Evolutionary conservation across 306 rosid genomes (phyloP).

Genomic region (Cucumis hystrix): DNA sequence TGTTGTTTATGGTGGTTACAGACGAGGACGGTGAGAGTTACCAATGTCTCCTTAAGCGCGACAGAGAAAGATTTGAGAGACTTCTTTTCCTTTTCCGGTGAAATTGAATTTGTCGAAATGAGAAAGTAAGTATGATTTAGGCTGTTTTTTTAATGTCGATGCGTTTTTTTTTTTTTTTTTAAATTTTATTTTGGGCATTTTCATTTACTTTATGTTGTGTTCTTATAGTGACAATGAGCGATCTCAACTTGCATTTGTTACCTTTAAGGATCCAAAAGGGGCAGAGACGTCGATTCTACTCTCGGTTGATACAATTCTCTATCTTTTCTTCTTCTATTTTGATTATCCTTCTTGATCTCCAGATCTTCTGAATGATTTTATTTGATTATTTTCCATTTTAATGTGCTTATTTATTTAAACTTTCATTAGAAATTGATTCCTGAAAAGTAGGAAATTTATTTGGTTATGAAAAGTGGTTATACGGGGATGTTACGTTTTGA

Average conservation of each 20-base stretch:
- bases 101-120: slow-evolving; percentile 32
- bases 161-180: background rate
- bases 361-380: background rate
- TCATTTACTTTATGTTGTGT: background rate
- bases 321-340: background rate
- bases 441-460: background rate
- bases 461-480: background rate
- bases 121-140: slow-evolving; percentile 17
- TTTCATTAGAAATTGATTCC: background rate
- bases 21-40: slow-evolving; percentile 37
- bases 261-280: slow-evolving; percentile 44
- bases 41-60: slow-evolving; percentile 34
- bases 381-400: background rate
- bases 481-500: background rate
- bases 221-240: slow-evolving; percentile 27
- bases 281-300: slow-evolving; percentile 62
- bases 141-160: background rate
- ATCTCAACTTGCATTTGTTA: slow-evolving; percentile 39
- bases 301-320: slow-evolving; percentile 23
- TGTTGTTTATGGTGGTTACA: background rate
- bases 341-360: background rate
- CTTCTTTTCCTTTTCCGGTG: slow-evolving; percentile 52
- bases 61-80: slow-evolving; percentile 40
- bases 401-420: background rate
- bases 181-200: background rate